Evolutionary conservation across 768 basidiomycete species (phyloP), one percentile per base, ranked within the genome.

Genomic region (Mycena belliarum): DNA sequence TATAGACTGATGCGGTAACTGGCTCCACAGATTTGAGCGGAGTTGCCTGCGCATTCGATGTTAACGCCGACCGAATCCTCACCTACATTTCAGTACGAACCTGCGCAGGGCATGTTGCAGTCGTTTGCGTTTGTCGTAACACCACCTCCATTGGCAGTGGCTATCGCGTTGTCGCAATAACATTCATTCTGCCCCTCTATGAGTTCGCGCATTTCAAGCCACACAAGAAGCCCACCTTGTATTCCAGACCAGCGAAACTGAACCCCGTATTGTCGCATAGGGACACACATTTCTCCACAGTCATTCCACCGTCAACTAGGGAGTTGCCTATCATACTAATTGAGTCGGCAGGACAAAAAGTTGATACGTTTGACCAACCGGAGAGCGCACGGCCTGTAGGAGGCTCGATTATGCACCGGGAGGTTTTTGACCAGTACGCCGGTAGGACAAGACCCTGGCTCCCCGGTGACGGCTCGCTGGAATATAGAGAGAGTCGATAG

Each of bases 21-120:
- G 2, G 74, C 78, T 9, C 79, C 80, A 56, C 79, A 80, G 6
- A 57, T 56, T 58, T 81, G 73, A 9, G 61, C 60, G 6, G 75
- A 32, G 57, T 81, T 68, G 9, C 80, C 80, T 55, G 38, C 6
- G 20, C 16, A 21, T 12, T 6, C 21, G n/a, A 4, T 2, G 26
- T 55, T 9, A 55, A 23, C 15, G 21, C 25, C 12, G 20, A 43
- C 16, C 8, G 1, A 10, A 28, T n/a, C 41, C 6, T 23, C 5
- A 15, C 12, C 12, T 42, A 4, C 6, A 9, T 14, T 18, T 12
- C n/a, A 7, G 3, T 1, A 47, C 45, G 0, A 14, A 47, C 55
- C 55, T 1, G 69, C 71, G 57, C 80, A 81, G 16, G 71, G 45
- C 66, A 74, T 72, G 52, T 68, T 70, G 48, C 80, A 81, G 32